Percentiles rank a stretch among this genome's conserved stretches.
Conservation (phyloP, 2,329 filamentous ascomycete species). For the Diplodia sapinea region DNA sequence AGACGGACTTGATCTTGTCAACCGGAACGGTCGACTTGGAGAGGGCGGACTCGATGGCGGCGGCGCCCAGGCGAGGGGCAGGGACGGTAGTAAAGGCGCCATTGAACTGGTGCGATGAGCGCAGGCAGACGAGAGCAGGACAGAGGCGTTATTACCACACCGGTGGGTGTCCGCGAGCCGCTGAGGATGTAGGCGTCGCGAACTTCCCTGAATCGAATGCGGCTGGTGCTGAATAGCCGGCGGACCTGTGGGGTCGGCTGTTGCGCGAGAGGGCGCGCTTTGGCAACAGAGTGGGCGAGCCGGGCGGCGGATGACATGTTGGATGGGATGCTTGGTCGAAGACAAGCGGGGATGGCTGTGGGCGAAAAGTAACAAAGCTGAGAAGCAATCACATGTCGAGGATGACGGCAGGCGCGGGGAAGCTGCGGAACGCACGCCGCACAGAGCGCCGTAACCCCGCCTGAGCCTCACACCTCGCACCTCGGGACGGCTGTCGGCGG, state of each 20-base stretch:
- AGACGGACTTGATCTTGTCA: conserved; percentile 85
- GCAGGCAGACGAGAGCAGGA: not conserved
- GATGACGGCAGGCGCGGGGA: conserved; percentile 27
- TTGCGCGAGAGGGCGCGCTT: conserved; percentile 7
- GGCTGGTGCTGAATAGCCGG: conserved; percentile 46
- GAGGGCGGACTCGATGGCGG: conserved; percentile 89
- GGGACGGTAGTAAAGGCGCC: conserved; percentile 83
- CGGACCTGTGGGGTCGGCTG: conserved; percentile 9
- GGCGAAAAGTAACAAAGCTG: not conserved
- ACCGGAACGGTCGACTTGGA: conserved; percentile 82
- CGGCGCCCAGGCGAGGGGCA: conserved; percentile 85
- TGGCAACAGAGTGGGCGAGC: conserved; percentile 1
- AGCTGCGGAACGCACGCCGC: conserved; percentile 15
- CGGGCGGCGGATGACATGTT: conserved; percentile 12
- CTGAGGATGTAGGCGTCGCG: conserved; percentile 94
- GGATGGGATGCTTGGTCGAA: not conserved
- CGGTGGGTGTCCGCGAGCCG: conserved; percentile 86
- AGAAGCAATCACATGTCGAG: conserved; percentile 15
- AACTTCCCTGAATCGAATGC: conserved; percentile 64
- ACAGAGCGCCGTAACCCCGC: not conserved
- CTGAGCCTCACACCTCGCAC: not conserved
- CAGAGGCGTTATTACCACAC: conserved; percentile 66
- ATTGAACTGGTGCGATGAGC: conserved; percentile 74
- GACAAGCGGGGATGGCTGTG: no score
- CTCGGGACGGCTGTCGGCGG: conserved; percentile 17